phyloP scores from a whole-genome alignment of 768 basidiomycete species.

The Calocera viscosa region DNA sequence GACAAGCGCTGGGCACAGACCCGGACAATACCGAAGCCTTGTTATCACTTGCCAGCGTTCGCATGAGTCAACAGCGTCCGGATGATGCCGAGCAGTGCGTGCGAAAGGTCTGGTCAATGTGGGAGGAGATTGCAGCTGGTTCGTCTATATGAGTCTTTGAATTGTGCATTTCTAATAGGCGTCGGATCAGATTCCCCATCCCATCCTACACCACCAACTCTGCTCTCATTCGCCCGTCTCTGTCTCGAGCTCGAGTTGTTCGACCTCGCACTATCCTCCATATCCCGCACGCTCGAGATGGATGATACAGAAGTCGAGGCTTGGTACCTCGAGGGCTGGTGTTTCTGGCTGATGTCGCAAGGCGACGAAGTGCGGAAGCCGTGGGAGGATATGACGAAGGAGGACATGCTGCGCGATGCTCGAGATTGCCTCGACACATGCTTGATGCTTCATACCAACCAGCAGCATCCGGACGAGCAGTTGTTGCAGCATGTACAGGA shows the following conservation, averaged over 20 bases:
- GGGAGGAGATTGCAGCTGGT: constrained; percentile 58
- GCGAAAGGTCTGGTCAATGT: constrained; percentile 51
- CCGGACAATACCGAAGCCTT: constrained; percentile 67
- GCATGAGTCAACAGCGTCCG: constrained; percentile 73
- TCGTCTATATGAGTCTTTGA: constrained; percentile 4
- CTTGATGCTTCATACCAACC: constrained; percentile 52
- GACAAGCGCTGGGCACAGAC: constrained; percentile 58
- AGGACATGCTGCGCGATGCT: constrained; percentile 66
- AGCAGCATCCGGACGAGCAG: constrained; percentile 64
- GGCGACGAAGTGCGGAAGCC: constrained; percentile 26
- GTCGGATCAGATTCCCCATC: constrained; percentile 45
- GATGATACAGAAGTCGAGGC: constrained; percentile 83
- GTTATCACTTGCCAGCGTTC: constrained; percentile 68
- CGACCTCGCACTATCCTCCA: constrained; percentile 56
- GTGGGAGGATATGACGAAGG: constrained; percentile 44
- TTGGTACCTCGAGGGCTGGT: constrained; percentile 93
- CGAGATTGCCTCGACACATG: constrained; percentile 76
- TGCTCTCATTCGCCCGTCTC: constrained; percentile 63
- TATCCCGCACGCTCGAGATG: constrained; percentile 64
- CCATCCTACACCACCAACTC: constrained; percentile 57
- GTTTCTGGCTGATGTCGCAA: constrained; percentile 73
- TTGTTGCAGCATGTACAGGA: constrained; percentile 65
- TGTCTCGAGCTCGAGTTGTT: constrained; percentile 66
- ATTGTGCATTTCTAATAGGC: not conserved
- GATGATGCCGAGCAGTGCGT: constrained; percentile 67